phyloP scores from a whole-genome alignment of 2,329 filamentous ascomycete species.

The Sporothrix phasma region DNA sequence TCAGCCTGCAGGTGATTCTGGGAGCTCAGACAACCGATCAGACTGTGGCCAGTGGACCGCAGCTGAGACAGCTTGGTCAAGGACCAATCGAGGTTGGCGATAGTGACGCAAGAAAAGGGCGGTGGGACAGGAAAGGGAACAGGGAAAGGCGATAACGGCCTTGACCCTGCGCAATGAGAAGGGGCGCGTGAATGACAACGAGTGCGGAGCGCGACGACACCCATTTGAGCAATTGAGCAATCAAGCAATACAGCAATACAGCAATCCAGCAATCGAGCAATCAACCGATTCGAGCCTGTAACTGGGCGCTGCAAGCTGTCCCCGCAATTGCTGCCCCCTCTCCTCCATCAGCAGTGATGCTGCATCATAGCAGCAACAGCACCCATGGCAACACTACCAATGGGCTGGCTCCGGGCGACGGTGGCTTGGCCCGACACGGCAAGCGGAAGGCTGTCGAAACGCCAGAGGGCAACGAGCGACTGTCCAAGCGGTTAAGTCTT shows the following conservation, averaged over 20 bases:
- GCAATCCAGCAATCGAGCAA: too few relatives aligned
- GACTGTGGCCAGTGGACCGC: background rate
- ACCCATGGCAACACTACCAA: background rate
- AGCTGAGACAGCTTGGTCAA: background rate
- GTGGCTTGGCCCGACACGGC: conserved; percentile 24
- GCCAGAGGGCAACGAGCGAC: conserved; percentile 52
- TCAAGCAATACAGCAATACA: too few relatives aligned
- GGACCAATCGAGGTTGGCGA: background rate
- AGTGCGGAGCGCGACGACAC: background rate
- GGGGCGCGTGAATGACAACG: background rate
- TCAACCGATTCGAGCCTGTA: background rate
- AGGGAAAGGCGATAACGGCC: background rate
- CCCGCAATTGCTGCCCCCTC: background rate
- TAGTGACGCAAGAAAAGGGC: background rate
- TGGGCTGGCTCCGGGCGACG: background rate
- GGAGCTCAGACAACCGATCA: conserved; percentile 1
- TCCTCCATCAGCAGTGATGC: background rate
- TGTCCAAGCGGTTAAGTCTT: conserved; percentile 74
- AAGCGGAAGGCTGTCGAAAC: conserved; percentile 52
- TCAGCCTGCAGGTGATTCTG: background rate
- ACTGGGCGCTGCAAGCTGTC: background rate
- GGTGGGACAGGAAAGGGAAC: too few relatives aligned
- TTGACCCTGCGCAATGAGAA: background rate
- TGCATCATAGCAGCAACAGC: background rate
- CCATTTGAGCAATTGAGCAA: background rate